Evolutionary conservation across 345 rosid genomes (phyloP), one percentile per base, ranked within the genome.

Genomic region (Melaleuca alternifolia): DNA sequence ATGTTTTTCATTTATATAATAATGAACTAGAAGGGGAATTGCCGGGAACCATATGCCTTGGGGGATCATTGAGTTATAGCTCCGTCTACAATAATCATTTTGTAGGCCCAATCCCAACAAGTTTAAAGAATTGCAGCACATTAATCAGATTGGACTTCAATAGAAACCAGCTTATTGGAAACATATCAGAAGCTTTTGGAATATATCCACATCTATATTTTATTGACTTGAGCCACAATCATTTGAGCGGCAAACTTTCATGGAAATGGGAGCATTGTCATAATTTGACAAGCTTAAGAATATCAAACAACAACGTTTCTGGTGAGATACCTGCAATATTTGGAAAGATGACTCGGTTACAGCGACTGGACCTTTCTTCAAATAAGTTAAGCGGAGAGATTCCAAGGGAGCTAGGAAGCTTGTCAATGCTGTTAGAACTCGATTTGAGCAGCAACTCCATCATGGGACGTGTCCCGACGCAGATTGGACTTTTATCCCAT

Each of bases 351-450:
- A 11, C 41, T 62, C 76, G 7, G 3, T 30, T 62, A 30, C 76
- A 30, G 3, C 5, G 2, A 30, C 44, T 62, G 3, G 7, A 62
- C 21, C 76, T 62, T 62, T 62, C 76, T 62, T 62, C 76, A 62
- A 62, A 62, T 62, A 62, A 7, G 13, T 62, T 62, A 30, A 62
- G 44, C 0, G 21, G 76, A 30, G 44, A 7, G 76, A 62, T 62
- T 62, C 76, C 76, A 0, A 62, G 21, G 0, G 44, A 62, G 30
- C 0, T 62, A 6, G 44, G 76, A 4, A 62, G 5, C 21, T 1
- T 62, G 44, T 0, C 1, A 11, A 62, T 2, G 21, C 6, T 62
- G 6, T 30, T 30, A 1, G 21, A 62, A 15, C 76, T 62, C 0
- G 76, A 62, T 7, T 7, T 62, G 30, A 62, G 41, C 30, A 14